Percentiles rank a stretch among this genome's conserved stretches.
phyloP scores from a whole-genome alignment of 2,329 filamentous ascomycete genomes.

The Ophiostoma sp. region DNA sequence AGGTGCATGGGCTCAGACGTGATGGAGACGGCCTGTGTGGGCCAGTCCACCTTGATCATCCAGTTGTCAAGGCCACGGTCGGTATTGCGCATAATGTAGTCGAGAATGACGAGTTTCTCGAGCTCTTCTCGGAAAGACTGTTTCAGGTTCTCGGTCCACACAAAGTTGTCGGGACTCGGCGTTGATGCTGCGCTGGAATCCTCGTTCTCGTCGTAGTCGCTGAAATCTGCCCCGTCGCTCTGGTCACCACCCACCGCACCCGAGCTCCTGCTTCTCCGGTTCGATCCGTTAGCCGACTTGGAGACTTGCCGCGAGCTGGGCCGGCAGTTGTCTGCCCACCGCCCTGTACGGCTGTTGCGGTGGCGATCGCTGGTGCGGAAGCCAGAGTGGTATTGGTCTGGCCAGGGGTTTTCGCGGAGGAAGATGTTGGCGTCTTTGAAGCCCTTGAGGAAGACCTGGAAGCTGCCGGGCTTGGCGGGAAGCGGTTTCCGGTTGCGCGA shows the following conservation, averaged over 20 bases:
- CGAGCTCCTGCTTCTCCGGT: neutral
- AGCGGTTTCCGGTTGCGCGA: slow-evolving; percentile 84
- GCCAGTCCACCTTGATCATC: slow-evolving; percentile 97
- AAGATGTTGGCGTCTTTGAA: slow-evolving; percentile 98
- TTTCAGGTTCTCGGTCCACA: slow-evolving; percentile 86
- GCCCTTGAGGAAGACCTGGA: slow-evolving; percentile 95
- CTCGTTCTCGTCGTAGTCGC: slow-evolving; percentile 31
- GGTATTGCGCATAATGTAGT: slow-evolving; percentile 99
- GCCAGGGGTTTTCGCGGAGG: slow-evolving; percentile 92
- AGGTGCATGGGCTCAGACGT: slow-evolving; percentile 75
- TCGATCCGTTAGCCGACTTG: neutral
- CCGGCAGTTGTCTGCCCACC: slow-evolving; percentile 81
- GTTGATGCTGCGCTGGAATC: slow-evolving; percentile 28
- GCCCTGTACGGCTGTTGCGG: slow-evolving; percentile 52
- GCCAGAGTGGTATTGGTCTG: slow-evolving; percentile 76
- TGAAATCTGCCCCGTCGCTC: slow-evolving; percentile 8
- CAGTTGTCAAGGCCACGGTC: slow-evolving; percentile 96
- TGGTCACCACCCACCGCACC: neutral
- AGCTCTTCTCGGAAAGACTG: slow-evolving; percentile 92
- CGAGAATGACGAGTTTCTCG: slow-evolving; percentile 93
- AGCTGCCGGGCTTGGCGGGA: slow-evolving; percentile 89
- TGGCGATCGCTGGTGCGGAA: slow-evolving; percentile 69
- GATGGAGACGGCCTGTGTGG: slow-evolving; percentile 79
- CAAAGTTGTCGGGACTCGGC: slow-evolving; percentile 59
- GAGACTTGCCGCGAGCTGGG: slow-evolving; percentile 53